Evolutionary conservation across 495 filamentous ascomycete species (phyloP).

Genomic region (Penicillium odoratum): DNA sequence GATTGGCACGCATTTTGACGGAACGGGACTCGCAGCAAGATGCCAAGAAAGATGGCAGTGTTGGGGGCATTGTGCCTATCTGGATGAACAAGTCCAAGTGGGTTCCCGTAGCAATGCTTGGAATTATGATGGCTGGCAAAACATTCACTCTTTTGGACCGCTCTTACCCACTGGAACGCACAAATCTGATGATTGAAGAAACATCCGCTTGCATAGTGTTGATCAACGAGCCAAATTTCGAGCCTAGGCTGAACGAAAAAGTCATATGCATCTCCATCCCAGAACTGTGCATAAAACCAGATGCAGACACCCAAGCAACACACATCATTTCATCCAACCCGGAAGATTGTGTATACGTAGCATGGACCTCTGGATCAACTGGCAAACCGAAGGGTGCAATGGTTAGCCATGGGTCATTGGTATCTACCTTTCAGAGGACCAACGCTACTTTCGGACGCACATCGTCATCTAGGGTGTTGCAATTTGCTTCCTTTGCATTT

Average conservation of each 20-base stretch:
- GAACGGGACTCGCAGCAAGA: background rate
- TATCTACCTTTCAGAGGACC: background rate
- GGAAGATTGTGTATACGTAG: constrained; percentile 12
- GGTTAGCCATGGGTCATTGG: constrained; percentile 33
- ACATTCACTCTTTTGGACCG: constrained; percentile 52
- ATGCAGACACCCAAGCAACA: background rate
- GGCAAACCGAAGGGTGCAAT: constrained; percentile 45
- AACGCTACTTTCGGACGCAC: background rate
- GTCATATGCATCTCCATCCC: background rate
- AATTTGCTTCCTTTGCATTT: constrained; percentile 22
- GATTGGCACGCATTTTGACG: background rate
- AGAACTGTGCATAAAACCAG: background rate
- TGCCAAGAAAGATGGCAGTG: too few relatives aligned
- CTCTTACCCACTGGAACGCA: constrained; percentile 37
- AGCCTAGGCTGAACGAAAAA: background rate
- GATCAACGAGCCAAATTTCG: too few relatives aligned
- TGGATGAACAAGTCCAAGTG: constrained; percentile 44
- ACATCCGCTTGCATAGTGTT: constrained; percentile 10
- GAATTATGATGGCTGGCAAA: constrained; percentile 47
- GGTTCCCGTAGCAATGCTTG: constrained; percentile 42
- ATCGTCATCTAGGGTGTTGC: background rate
- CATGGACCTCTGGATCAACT: constrained; percentile 43
- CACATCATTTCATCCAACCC: background rate
- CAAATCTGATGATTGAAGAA: constrained; percentile 14
- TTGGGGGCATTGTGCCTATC: background rate